Evolutionary conservation across 345 rosid genomes (phyloP).

Genomic region (Cardamine occulta): DNA sequence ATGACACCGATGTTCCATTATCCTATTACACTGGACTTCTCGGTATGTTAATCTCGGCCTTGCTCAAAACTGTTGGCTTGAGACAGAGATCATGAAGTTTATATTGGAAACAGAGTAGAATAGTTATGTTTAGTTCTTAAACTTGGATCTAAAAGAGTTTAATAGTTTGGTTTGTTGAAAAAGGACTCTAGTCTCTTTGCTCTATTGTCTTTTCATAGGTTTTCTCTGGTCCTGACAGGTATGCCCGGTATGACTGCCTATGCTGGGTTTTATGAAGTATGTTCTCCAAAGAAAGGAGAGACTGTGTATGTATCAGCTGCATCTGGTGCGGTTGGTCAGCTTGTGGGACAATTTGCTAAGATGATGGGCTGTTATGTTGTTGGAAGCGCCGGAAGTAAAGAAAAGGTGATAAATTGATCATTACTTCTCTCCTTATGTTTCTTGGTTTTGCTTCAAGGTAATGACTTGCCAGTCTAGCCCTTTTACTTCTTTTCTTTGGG

Average conservation of each 20-base stretch:
- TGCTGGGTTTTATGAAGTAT: slow-evolving; percentile 48
- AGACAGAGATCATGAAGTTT: background rate
- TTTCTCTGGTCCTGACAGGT: slow-evolving; percentile 38
- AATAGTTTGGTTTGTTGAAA: background rate
- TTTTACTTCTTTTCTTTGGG: background rate
- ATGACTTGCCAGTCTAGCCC: slow-evolving; percentile 17
- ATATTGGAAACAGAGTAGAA: background rate
- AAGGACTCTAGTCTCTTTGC: background rate
- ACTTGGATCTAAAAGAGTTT: background rate
- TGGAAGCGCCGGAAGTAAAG: slow-evolving; percentile 60
- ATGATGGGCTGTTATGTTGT: slow-evolving; percentile 58
- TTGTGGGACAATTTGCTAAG: slow-evolving; percentile 61
- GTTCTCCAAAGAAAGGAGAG: slow-evolving; percentile 57
- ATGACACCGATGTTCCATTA: slow-evolving; percentile 55
- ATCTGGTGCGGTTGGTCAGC: slow-evolving; percentile 62
- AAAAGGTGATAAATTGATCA: slow-evolving; percentile 44
- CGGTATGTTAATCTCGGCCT: slow-evolving; percentile 44
- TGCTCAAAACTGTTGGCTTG: background rate
- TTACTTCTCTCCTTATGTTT: background rate
- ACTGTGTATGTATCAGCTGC: slow-evolving; percentile 56
- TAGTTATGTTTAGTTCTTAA: background rate
- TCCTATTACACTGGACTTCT: slow-evolving; percentile 71
- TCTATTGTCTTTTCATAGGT: background rate
- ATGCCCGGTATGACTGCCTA: slow-evolving; percentile 64
- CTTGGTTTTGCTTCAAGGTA: background rate